Percentiles rank a stretch among this genome's conserved stretches.
Conservation (phyloP, 768 basidiomycete genomes). For the Boletus insuetus region DNA sequence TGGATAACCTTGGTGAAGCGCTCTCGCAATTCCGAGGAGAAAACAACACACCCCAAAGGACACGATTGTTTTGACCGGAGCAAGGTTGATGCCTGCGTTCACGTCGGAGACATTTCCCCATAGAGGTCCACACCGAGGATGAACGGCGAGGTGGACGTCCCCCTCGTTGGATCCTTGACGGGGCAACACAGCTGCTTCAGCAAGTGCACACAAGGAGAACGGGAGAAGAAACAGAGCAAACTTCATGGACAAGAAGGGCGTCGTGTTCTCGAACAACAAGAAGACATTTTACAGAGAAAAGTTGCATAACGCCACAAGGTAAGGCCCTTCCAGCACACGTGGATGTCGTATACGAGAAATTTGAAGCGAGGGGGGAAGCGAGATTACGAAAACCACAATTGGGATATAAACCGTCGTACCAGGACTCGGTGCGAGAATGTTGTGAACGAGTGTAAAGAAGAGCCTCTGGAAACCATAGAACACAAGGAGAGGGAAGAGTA, state of each 20-base stretch:
- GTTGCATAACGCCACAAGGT: no score
- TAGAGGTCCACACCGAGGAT: slow-evolving; percentile 43
- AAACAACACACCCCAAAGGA: slow-evolving; percentile 42
- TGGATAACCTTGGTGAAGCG: neutral
- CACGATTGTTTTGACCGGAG: slow-evolving; percentile 44
- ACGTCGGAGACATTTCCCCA: slow-evolving; percentile 42
- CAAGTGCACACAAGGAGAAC: neutral
- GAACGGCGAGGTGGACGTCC: slow-evolving; percentile 43
- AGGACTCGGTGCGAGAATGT: neutral
- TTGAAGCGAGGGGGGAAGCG: no score
- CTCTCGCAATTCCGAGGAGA: neutral
- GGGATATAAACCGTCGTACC: neutral
- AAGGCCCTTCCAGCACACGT: no score
- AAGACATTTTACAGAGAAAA: neutral
- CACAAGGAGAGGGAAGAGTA: slow-evolving; percentile 19
- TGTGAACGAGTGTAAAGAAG: slow-evolving; percentile 2
- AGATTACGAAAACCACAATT: no score
- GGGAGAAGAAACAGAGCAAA: neutral
- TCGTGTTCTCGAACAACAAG: neutral
- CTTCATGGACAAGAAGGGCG: neutral
- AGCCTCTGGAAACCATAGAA: slow-evolving; percentile 18
- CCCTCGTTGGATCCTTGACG: slow-evolving; percentile 18
- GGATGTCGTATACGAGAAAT: neutral
- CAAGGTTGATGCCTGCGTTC: slow-evolving; percentile 45
- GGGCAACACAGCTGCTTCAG: slow-evolving; percentile 8